A percentile compares a stretch with the other conserved stretches of the same genome.
These are phyloP conservation scores for Aspergillus fructus DNA, from an alignment of 2,329 filamentous ascomycete species.

Conservation along the genomic window DNA sequence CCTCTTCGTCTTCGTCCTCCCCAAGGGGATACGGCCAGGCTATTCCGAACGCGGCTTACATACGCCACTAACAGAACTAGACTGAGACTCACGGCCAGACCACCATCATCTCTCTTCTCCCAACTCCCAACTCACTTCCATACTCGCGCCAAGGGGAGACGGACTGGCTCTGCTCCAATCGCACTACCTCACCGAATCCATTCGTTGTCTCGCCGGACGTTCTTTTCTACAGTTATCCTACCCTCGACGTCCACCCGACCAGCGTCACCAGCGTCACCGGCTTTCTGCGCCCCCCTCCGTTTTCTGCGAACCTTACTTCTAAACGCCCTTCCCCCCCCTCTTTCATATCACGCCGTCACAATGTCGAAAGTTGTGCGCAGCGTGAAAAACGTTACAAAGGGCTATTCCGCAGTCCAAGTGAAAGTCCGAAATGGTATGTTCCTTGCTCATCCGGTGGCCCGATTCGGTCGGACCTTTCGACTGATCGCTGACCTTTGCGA, in stretches of 20 bases:
- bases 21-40: background rate
- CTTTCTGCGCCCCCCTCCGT: conserved; percentile 3
- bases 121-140: conserved; percentile 1
- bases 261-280: conserved; percentile 1
- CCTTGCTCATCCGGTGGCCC: background rate
- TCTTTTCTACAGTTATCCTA: background rate
- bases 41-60: conserved; percentile 20
- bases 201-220: background rate
- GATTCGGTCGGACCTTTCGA: background rate
- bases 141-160: background rate
- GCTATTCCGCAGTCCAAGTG: conserved; percentile 93
- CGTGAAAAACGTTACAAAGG: conserved; percentile 99
- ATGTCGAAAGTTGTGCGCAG: conserved; percentile 98
- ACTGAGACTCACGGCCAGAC: conserved; percentile 1
- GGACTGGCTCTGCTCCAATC: background rate
- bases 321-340: background rate
- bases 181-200: background rate
- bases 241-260: background rate
- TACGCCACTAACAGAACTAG: conserved; percentile 14
- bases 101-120: conserved; percentile 1
- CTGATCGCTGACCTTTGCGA: background rate
- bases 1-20: background rate
- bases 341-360: conserved; percentile 16
- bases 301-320: conserved; percentile 1
- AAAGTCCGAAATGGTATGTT: conserved; percentile 93